Evolutionary conservation across 2,329 filamentous ascomycete species (phyloP), one percentile per base, ranked within the genome.

Genomic region (Cladosporium sp.): DNA sequence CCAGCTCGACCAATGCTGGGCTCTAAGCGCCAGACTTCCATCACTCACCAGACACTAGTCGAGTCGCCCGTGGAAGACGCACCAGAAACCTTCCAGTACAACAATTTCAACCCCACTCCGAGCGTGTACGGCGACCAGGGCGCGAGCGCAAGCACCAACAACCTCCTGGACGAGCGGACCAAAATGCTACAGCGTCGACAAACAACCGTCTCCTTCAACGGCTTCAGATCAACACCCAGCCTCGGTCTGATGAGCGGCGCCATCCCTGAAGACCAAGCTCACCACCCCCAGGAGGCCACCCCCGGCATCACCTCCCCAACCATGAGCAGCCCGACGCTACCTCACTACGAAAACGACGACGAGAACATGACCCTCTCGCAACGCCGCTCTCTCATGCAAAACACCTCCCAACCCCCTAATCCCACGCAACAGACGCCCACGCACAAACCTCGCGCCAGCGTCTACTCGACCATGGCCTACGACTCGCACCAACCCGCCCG

Each of bases 341-440:
- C 32, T 17, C 7, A n/a, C 15, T 36, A 7, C 32, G 32, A 17
- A n/a, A 17, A 12, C 12, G 79, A 81, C 56, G 72, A 77, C 1
- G 88, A 91, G 54, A 80, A 90, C 50, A 75, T 92, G 57, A 84
- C 88, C 0, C 75, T 93, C 15, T 85, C 82, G 37, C 80, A 86
- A 59, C 83, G 87, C 47, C 62, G 67, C 54, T 62, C 64, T 13
- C 47, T 69, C 13, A 64, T 73, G 9, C 68, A 72, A 53, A 55
- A 62, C 15, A 63, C 68, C 12, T 22, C 42, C 36, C 29, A 11
- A 34, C 17, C 37, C 41, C 27, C 48, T n/a, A n/a, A 17, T 18
- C 22, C 43, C 18, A 18, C 32, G 34, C 22, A 37, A 34, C 34
- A 27, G 24, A 47, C 43, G 13, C 36, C 44, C 12, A 41, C 44